Base-by-base conservation (phyloP, 192 early-diverging fungal genomes). In the Backusella liffmaniae region DNA sequence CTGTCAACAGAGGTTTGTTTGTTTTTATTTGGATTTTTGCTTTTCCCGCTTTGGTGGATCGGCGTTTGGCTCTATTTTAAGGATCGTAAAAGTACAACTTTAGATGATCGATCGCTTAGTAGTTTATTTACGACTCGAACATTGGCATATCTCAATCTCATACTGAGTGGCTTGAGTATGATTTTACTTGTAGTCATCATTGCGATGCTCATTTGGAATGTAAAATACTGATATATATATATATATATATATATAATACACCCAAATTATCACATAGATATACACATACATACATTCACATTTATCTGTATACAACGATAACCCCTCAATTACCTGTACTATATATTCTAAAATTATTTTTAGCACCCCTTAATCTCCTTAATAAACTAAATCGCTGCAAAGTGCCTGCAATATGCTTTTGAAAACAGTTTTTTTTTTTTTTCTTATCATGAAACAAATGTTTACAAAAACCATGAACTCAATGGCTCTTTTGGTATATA, bases 11-110 rank as follows among this genome's bases (percentile, higher is more conserved):
- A 69, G 10, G n/a, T 37, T 23, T 23, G n/a, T 21, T 37, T 69
- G 34, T 69, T 69, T 69, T 69, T 69, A 37, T 69, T 69, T 37
- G 67, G 67, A 13, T 69, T 69, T 69, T 41, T 69, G n/a, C n/a
- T 69, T 69, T 37, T 37, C 21, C 67, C 67, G 7, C 37, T 69
- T 69, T 69, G 67, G 67, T 69, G 67, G 67, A 37, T 69, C 18
- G 67, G 67, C 18, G 66, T 32, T 36, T n/a, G 66, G 35, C 32
- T 35, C 8, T 35, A 32, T 67, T 32, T 67, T 35, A 32, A 67
- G 18, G 32, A 67, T 35, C 18, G 35, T 15, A 35, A 35, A 5
- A 21, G 15, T 62, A 30, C 29, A 67, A 0, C 16, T 9, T 67
- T 18, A 36, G 16, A 32, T 67, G 9, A 35, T 67, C 35, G 30